phyloP scores from a whole-genome alignment of 345 rosid genomes.

The Psidium friedrichsthalianum region DNA sequence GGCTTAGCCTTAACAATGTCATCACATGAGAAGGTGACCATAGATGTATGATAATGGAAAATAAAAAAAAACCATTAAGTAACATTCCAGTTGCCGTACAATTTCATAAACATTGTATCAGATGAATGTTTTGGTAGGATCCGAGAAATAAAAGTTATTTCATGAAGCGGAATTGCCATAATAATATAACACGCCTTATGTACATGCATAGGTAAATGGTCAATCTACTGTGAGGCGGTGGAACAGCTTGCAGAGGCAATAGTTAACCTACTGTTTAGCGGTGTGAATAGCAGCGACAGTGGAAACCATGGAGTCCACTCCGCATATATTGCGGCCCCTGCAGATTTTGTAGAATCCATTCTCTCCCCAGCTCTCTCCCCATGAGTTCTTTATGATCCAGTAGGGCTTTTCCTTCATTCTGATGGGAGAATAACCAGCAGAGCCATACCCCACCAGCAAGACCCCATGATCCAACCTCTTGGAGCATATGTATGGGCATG shows the following conservation, averaged over 20 bases:
- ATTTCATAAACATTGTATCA: neutral
- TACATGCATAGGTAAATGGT: neutral
- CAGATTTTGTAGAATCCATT: constrained; percentile 84
- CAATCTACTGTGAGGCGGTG: neutral
- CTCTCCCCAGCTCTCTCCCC: constrained; percentile 98
- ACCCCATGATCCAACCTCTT: constrained; percentile 85
- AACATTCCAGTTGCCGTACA: neutral
- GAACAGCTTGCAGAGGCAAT: neutral
- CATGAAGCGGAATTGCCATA: neutral
- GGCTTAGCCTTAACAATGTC: neutral
- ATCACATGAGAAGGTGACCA: neutral
- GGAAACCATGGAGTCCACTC: constrained; percentile 91
- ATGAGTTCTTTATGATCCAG: constrained; percentile 95
- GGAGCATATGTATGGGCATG: constrained; percentile 86
- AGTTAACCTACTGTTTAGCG: constrained; percentile 7
- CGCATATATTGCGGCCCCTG: constrained; percentile 83
- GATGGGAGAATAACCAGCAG: constrained; percentile 68
- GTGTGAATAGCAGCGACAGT: constrained; percentile 53
- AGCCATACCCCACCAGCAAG: constrained; percentile 76
- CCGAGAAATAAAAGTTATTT: neutral
- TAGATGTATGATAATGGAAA: neutral
- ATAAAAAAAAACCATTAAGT: neutral
- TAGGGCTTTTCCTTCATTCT: constrained; percentile 87
- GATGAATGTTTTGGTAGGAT: neutral
- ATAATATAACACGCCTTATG: neutral